Evolutionary conservation across 768 basidiomycete species (phyloP), one percentile per base, ranked within the genome.

Genomic region (Lepiota subincarnata): DNA sequence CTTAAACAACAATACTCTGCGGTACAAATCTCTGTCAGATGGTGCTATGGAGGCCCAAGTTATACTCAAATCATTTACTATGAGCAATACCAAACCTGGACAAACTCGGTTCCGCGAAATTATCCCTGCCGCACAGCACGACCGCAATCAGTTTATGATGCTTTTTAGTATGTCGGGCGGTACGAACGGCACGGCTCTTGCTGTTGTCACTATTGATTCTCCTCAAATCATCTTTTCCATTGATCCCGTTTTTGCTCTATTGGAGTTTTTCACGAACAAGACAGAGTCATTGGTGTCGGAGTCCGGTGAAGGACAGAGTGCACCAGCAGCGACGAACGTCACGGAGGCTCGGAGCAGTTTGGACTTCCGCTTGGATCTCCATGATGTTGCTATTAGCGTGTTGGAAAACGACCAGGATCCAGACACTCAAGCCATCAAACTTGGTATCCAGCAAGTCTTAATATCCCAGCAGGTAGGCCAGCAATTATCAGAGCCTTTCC

Each of bases 181-280:
- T 0, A 39, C 64, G 7, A 72, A 77, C 47, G 65, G 71, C 18
- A 74, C 83, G 35, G 75, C 89, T 3, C 74, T 92, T n/a, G 86
- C 84, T 5, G 79, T 98, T 52, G 72, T 96, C 31, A 92, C 91
- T 0, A 76, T 99, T 24, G 97, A 99, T 63, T 92, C 92, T 18
- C 97, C 97, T 4, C 83, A 87, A 64, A 76, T 98, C 60, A 89
- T 98, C 54, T 90, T 99, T 62, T 87, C 96, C 1, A 76, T 96
- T 16, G 92, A 98, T 56, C 96, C 93, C 1, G 77, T 98, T 47
- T 87, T 95, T 60, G 86, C 90, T 0, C 71, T 99, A n/a, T 70
- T 93, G 26, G 83, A 86, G 46, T 98, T 97, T 70, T 89, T 94
- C 61, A 77, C 77, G 39, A 83, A 79, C 59, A 76, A 55, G 11